These are phyloP conservation scores for Trichoderma gamsii DNA, from an alignment of 495 filamentous ascomycete species.

Conservation along the genomic window DNA sequence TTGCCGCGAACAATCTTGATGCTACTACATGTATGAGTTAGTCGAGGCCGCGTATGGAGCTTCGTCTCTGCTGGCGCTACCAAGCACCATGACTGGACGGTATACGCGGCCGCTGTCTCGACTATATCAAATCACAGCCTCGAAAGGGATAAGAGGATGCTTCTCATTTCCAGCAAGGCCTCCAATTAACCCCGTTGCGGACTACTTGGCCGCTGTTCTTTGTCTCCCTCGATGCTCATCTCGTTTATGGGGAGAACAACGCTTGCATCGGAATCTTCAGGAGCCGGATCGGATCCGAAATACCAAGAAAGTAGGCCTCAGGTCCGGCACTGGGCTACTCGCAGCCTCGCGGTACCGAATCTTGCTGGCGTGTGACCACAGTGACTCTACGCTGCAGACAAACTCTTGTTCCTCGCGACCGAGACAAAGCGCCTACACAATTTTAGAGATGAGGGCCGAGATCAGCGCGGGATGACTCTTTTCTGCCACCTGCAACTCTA, in stretches of 20 bases:
- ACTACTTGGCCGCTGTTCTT: not conserved
- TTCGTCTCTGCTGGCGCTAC: slow-evolving; percentile 1
- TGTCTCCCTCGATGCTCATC: not conserved
- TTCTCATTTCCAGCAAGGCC: slow-evolving; percentile 4
- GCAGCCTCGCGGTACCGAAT: not conserved
- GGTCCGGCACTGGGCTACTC: not conserved
- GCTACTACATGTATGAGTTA: not conserved
- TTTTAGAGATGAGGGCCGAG: not conserved
- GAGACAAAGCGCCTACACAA: not conserved
- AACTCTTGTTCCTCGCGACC: not conserved
- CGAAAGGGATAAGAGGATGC: not conserved
- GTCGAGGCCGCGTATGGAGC: not conserved
- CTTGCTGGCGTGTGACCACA: slow-evolving; percentile 3
- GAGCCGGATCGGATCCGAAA: slow-evolving; percentile 6
- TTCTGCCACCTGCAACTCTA: not conserved
- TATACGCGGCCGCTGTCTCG: not conserved
- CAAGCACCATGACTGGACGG: not conserved
- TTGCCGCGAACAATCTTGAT: not conserved
- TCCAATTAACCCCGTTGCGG: not conserved
- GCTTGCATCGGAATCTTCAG: slow-evolving; percentile 11
- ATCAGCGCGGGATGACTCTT: slow-evolving; percentile 9
- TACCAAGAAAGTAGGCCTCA: not conserved
- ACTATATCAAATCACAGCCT: not conserved
- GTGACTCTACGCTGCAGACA: not conserved
- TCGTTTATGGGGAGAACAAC: not conserved